phyloP scores from a whole-genome alignment of 257 asterid species.

The Thymus mandschuricus region DNA sequence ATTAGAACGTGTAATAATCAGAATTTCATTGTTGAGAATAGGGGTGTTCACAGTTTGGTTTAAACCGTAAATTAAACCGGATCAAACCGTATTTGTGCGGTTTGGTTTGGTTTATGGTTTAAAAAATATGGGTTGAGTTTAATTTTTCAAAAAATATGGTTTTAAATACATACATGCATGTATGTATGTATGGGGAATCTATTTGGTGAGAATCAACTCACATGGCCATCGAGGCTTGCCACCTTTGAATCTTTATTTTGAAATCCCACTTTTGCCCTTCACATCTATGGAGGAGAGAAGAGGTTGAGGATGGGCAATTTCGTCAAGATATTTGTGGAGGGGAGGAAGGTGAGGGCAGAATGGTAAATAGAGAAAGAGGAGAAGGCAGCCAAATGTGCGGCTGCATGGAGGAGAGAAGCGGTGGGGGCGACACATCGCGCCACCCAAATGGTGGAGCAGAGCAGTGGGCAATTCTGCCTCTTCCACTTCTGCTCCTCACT shows the following conservation, averaged over 20 bases:
- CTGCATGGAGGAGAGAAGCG: slow-evolving; percentile 45
- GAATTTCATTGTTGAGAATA: not conserved
- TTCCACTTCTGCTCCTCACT: not conserved
- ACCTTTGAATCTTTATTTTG: slow-evolving; percentile 34
- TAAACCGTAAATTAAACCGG: too few relatives aligned
- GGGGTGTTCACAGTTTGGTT: too few relatives aligned
- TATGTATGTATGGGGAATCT: slow-evolving; percentile 30
- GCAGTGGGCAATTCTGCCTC: slow-evolving; percentile 26
- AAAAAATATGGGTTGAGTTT: too few relatives aligned
- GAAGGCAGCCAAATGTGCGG: slow-evolving; percentile 51
- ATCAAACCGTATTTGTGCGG: too few relatives aligned
- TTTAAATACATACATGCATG: slow-evolving; percentile 33
- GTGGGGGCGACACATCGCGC: slow-evolving; percentile 42
- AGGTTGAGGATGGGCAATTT: slow-evolving; percentile 27
- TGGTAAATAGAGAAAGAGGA: slow-evolving; percentile 9
- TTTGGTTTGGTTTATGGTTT: too few relatives aligned
- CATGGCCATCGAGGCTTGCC: slow-evolving; percentile 46
- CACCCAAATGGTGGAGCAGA: slow-evolving; percentile 33
- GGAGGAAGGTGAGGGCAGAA: not conserved
- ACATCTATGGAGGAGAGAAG: too few relatives aligned
- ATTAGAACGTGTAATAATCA: too few relatives aligned
- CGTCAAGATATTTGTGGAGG: slow-evolving; percentile 5
- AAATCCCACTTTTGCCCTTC: slow-evolving; percentile 33
- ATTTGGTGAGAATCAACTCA: slow-evolving; percentile 44
- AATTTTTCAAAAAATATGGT: not conserved